A percentile compares a stretch with the other conserved stretches of the same genome.
phyloP scores from a whole-genome alignment of 176 grass and related monocot genomes.

The Urochloa ruziziensis region DNA sequence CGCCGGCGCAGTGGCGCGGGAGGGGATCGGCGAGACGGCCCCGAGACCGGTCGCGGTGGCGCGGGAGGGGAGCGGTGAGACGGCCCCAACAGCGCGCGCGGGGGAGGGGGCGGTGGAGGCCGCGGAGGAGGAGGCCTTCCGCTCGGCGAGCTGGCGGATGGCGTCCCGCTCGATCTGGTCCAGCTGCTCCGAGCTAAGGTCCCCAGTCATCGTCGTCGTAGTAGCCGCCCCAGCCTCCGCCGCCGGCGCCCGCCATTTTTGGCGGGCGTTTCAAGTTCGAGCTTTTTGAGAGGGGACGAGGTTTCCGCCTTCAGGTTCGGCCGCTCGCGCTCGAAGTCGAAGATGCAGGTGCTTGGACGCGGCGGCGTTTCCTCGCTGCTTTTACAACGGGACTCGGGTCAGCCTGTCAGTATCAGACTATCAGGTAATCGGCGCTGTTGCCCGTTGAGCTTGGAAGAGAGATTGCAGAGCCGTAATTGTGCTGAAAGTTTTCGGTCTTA shows the following conservation, averaged over 20 bases:
- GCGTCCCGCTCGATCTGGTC: constrained; percentile 85
- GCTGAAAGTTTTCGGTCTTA: no score
- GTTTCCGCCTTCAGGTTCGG: neutral
- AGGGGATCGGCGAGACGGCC: constrained; percentile 39
- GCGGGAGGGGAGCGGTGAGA: constrained; percentile 44
- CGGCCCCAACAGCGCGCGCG: constrained; percentile 6
- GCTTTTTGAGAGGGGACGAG: neutral
- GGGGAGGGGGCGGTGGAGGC: constrained; percentile 41
- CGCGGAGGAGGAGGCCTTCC: constrained; percentile 59
- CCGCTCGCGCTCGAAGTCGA: no score
- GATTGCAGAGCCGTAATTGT: no score
- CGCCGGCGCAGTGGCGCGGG: constrained; percentile 18
- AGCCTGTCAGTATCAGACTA: no score
- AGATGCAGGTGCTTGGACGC: no score
- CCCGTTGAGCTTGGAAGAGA: no score
- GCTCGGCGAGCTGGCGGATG: constrained; percentile 66
- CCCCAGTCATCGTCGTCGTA: constrained; percentile 77
- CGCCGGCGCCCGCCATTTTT: constrained; percentile 41
- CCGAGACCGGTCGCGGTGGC: neutral
- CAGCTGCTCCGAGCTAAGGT: constrained; percentile 69
- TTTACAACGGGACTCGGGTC: no score
- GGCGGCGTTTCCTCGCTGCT: no score
- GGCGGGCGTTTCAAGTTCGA: constrained; percentile 5
- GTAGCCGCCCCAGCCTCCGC: constrained; percentile 7
- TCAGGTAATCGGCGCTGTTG: no score